These are phyloP conservation scores for Pyrus bretschneideri DNA, from an alignment of 306 rosid genomes.

Conservation along the genomic window DNA sequence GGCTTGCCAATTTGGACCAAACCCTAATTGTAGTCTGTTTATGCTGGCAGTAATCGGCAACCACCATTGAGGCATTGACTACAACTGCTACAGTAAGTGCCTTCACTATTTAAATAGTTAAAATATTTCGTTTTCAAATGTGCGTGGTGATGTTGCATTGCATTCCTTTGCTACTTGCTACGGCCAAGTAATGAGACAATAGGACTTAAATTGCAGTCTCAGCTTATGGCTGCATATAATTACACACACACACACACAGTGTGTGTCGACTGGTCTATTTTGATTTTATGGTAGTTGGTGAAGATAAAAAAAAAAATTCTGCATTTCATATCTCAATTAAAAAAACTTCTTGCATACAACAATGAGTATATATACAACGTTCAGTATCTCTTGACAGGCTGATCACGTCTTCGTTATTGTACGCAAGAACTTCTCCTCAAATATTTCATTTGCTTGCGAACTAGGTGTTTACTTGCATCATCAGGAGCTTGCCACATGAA, in stretches of 20 bases:
- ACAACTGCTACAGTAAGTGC: neutral
- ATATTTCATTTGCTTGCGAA: neutral
- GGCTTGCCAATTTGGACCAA: neutral
- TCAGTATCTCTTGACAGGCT: neutral
- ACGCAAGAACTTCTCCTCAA: neutral
- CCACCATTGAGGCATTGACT: constrained; percentile 8
- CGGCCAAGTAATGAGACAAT: neutral
- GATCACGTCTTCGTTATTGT: neutral
- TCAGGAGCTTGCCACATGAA: neutral
- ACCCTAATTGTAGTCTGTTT: neutral
- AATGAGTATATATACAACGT: neutral
- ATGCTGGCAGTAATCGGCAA: neutral
- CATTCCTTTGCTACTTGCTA: neutral
- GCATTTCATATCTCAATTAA: neutral
- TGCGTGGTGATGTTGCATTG: neutral
- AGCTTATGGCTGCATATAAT: neutral
- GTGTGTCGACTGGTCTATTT: neutral
- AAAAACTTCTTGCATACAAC: neutral
- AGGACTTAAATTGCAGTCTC: neutral
- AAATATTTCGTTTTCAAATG: neutral
- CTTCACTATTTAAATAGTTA: neutral
- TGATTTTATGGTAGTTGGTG: neutral
- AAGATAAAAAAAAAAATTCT: neutral
- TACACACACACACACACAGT: too few species aligned
- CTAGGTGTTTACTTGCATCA: neutral